A percentile compares a stretch with the other conserved stretches of the same genome.
Conservation (phyloP, 768 basidiomycete genomes). For the Boletellus sp. region DNA sequence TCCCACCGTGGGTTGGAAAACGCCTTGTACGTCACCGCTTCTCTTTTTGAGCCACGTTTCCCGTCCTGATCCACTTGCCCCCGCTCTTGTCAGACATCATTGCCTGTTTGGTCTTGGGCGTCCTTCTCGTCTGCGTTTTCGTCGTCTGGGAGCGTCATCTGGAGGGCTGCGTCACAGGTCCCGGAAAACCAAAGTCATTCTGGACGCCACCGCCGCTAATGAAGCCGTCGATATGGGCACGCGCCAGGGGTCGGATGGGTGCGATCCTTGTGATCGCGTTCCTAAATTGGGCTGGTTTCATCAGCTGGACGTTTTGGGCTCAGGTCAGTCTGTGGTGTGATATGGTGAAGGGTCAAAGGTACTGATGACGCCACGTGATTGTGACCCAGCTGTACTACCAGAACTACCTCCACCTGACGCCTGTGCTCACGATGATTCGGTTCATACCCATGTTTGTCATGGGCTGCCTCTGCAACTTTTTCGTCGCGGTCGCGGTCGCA, state of each 20-base stretch:
- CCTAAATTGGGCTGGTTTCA: constrained; percentile 58
- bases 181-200: constrained; percentile 19
- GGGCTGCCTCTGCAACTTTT: constrained; percentile 59
- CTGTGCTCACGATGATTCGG: constrained; percentile 60
- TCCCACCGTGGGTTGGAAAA: constrained; percentile 60
- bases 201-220: constrained; percentile 59
- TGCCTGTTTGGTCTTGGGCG: constrained; percentile 57
- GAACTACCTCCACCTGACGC: constrained; percentile 49
- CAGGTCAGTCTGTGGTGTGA: constrained; percentile 16
- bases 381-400: constrained; percentile 64
- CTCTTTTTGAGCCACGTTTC: constrained; percentile 19
- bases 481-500: constrained; percentile 58
- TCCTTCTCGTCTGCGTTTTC: constrained; percentile 55
- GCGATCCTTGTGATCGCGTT: constrained; percentile 63
- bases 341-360: neutral
- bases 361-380: neutral
- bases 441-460: constrained; percentile 69
- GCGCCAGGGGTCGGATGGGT: constrained; percentile 59
- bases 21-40: constrained; percentile 40
- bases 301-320: constrained; percentile 51
- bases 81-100: constrained; percentile 55
- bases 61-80: neutral
- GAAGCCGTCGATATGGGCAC: constrained; percentile 57
- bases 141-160: constrained; percentile 64
- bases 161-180: constrained; percentile 32